Conservation (phyloP, 1,284 basidiomycete species). For the Puccinia coronata region DNA sequence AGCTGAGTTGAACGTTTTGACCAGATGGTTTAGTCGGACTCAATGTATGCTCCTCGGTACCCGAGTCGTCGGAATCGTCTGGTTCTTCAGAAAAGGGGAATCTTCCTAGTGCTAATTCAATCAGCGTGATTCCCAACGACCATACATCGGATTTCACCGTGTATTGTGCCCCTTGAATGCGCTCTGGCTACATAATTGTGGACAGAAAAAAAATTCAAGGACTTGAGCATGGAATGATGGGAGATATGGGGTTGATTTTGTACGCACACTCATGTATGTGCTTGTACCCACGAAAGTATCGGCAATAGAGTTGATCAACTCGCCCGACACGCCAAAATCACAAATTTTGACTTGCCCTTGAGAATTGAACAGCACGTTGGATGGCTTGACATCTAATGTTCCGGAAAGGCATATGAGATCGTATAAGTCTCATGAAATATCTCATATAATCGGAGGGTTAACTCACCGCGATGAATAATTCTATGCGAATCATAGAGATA, state of each 20-base stretch:
- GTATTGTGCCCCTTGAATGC: conserved; percentile 96
- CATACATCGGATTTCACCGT: conserved; percentile 97
- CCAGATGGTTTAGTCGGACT: conserved; percentile 60
- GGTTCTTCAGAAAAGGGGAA: conserved; percentile 75
- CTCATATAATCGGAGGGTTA: conserved; percentile 13
- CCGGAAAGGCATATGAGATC: no score
- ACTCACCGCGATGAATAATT: conserved; percentile 93
- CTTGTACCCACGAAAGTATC: conserved; percentile 98
- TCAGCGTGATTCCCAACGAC: conserved; percentile 91
- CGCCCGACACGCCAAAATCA: conserved; percentile 97
- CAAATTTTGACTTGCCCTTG: conserved; percentile 95
- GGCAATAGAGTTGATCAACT: conserved; percentile 97
- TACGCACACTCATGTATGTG: conserved; percentile 96
- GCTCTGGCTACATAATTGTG: conserved; percentile 73
- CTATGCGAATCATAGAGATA: conserved; percentile 98
- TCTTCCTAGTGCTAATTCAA: conserved; percentile 88
- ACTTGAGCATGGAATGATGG: no score
- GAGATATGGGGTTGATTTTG: no score
- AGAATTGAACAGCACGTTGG: conserved; percentile 93
- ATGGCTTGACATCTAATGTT: conserved; percentile 89
- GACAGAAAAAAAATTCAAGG: not conserved
- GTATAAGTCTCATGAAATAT: not conserved
- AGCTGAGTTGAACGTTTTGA: conserved; percentile 35
- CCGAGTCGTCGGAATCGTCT: conserved; percentile 58
- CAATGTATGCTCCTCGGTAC: conserved; percentile 58